Evolutionary conservation across 192 early-diverging fungal species (phyloP), one percentile per base, ranked within the genome.

Genomic region (Spizellomyces punctatus): DNA sequence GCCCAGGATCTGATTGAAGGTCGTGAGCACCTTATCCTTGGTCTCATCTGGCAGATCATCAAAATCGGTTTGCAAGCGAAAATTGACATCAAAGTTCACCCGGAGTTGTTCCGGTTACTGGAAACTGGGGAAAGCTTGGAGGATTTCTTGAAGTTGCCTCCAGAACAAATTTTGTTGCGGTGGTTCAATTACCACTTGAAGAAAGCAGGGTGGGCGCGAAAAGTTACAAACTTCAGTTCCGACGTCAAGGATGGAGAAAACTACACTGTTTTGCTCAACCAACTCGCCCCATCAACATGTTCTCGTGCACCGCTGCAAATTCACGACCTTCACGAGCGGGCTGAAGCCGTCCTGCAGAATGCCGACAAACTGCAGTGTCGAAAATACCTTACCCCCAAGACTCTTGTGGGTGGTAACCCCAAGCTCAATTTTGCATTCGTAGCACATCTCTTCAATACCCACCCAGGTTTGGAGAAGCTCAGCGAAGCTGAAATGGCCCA

Each of bases 161-260:
- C 94, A 42, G 97, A 99, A 73, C 94, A 94, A 67, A 98, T 99
- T 75, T 84, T 99, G 73, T 83, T 99, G 78, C 84, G 98, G 67
- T 99, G 98, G 98, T 96, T 98, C 87, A 99, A 99, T 83, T 99
- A 96, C 85, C 98, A 99, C 75, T 78, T 99, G 72, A 95, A 94
- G 66, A 93, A 93, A 63, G 94, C 94, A 47, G 91, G 91, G 43
- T 97, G 94, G 91, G 72, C 85, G 50, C 83, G 93, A 44, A 83
- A 83, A 54, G 95, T 99, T 41, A 84, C 83, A 19, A 99, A 99
- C 86, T 96, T 99, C 78, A 89, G 84, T 67, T 79, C 82, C 70
- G 98, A 99, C 82, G 90, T 99, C 69, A 90, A 91, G 78, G 96
- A 99, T 84, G 93, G 90, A 75, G 93, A 94, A 77, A 94, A 93